Conservation (phyloP, 2,329 filamentous ascomycete genomes). For the Clonostachys sp. region DNA sequence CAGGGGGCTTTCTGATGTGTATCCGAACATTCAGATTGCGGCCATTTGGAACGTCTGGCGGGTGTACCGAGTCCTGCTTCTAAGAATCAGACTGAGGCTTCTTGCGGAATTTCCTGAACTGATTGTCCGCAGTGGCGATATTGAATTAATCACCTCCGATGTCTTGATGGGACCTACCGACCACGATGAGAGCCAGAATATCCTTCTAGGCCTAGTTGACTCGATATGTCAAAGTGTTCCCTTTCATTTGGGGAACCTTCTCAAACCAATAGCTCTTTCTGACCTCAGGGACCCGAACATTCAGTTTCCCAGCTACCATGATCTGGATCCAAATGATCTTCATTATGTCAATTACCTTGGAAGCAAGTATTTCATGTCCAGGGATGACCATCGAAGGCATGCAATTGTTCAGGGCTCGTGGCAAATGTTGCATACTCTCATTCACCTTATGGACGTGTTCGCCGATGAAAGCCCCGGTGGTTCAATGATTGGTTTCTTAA, state of each 20-base stretch:
- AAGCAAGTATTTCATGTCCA: slow-evolving; percentile 2
- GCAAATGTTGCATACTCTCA: slow-evolving; percentile 8
- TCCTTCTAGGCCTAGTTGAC: slow-evolving; percentile 4
- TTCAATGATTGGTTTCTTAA: slow-evolving; percentile 1
- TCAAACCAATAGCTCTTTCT: slow-evolving; percentile 5
- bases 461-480: slow-evolving; percentile 2
- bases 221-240: slow-evolving; percentile 7
- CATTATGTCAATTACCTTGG: slow-evolving; percentile 1
- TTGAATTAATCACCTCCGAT: too few relatives aligned
- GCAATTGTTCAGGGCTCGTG: slow-evolving; percentile 9
- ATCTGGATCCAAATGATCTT: background rate
- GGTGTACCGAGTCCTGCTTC: slow-evolving; percentile 6
- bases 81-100: slow-evolving; percentile 6
- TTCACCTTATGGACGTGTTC: slow-evolving; percentile 5
- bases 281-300: slow-evolving; percentile 6
- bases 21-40: slow-evolving; percentile 9
- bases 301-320: slow-evolving; percentile 8
- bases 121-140: background rate
- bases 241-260: slow-evolving; percentile 9
- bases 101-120: slow-evolving; percentile 2
- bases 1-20: slow-evolving; percentile 7
- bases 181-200: background rate
- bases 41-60: slow-evolving; percentile 11
- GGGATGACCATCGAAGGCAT: slow-evolving; percentile 7
- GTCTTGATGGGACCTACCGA: slow-evolving; percentile 3